Percentiles rank a stretch among this genome's conserved stretches.
These are phyloP conservation scores for Rhodotorula graminis DNA, from an alignment of 768 basidiomycete species.

Conservation along the genomic window DNA sequence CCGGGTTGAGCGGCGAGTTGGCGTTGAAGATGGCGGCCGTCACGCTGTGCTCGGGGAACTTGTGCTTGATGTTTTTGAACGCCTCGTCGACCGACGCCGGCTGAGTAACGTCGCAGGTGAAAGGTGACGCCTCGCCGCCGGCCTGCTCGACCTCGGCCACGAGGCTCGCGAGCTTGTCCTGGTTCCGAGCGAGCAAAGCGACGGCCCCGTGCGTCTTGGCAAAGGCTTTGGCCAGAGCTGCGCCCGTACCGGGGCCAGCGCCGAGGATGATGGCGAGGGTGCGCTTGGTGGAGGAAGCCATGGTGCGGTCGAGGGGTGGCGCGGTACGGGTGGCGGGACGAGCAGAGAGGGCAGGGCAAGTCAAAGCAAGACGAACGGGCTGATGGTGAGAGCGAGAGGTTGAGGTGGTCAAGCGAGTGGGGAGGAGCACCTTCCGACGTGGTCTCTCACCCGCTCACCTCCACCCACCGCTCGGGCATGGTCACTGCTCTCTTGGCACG, in stretches of 20 bases:
- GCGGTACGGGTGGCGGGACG: too few relatives aligned
- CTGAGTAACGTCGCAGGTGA: constrained; percentile 35
- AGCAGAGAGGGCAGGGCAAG: too few relatives aligned
- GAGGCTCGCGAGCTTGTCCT: constrained; percentile 7
- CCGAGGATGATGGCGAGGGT: constrained; percentile 27
- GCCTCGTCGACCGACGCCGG: constrained; percentile 24
- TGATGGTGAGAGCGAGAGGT: too few relatives aligned
- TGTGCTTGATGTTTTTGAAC: constrained; percentile 29
- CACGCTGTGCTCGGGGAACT: constrained; percentile 26
- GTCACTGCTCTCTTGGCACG: constrained; percentile 45
- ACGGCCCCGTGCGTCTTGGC: constrained; percentile 28
- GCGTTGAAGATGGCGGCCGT: constrained; percentile 40
- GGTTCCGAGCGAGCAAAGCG: constrained; percentile 40
- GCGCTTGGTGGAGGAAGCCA: background rate
- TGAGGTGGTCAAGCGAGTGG: background rate
- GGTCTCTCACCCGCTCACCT: background rate
- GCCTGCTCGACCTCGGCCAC: constrained; percentile 10
- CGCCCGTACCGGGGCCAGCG: constrained; percentile 29
- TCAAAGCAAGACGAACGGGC: too few relatives aligned
- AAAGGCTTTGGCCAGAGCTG: constrained; percentile 30
- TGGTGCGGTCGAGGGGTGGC: background rate
- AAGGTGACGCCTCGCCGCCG: constrained; percentile 36
- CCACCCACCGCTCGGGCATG: background rate
- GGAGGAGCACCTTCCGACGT: too few relatives aligned
- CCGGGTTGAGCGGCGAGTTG: constrained; percentile 32